Evolutionary conservation across 306 rosid species (phyloP).

Genomic region (Sicyos edulis): DNA sequence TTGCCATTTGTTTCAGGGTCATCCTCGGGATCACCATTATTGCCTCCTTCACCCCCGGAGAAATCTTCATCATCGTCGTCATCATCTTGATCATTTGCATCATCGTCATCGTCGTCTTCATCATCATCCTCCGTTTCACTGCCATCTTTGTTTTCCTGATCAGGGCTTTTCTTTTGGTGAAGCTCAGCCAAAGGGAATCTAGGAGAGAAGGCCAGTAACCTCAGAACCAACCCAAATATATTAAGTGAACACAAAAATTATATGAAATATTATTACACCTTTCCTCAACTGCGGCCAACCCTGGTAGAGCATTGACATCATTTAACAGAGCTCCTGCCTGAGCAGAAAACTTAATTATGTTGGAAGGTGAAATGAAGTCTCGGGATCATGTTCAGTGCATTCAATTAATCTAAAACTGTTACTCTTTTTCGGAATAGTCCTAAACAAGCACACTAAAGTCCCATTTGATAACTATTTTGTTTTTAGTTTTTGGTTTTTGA

Average conservation of each 20-base stretch:
- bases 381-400: not conserved
- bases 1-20: conserved; percentile 19
- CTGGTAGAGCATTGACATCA: conserved; percentile 29
- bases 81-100: conserved; percentile 40
- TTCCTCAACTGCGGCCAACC: conserved; percentile 34
- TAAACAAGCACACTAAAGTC: too few relatives aligned
- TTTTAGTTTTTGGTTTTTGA: too few relatives aligned
- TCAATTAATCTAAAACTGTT: too few relatives aligned
- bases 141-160: conserved; percentile 59
- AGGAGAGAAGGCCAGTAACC: conserved; percentile 21
- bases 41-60: conserved; percentile 51
- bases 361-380: not conserved
- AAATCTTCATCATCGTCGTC: conserved; percentile 61
- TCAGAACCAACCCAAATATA: conserved; percentile 11
- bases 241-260: not conserved
- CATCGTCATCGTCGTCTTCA: conserved; percentile 25
- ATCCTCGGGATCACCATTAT: conserved; percentile 50
- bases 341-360: conserved; percentile 10
- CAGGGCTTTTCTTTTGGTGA: conserved; percentile 24
- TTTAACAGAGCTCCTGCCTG: conserved; percentile 37
- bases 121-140: conserved; percentile 82
- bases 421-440: not conserved
- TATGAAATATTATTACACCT: conserved; percentile 34
- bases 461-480: too few relatives aligned
- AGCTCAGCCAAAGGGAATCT: conserved; percentile 66